Conservation (phyloP, 139 green algal genomes). For the Haematococcus lacustris region DNA sequence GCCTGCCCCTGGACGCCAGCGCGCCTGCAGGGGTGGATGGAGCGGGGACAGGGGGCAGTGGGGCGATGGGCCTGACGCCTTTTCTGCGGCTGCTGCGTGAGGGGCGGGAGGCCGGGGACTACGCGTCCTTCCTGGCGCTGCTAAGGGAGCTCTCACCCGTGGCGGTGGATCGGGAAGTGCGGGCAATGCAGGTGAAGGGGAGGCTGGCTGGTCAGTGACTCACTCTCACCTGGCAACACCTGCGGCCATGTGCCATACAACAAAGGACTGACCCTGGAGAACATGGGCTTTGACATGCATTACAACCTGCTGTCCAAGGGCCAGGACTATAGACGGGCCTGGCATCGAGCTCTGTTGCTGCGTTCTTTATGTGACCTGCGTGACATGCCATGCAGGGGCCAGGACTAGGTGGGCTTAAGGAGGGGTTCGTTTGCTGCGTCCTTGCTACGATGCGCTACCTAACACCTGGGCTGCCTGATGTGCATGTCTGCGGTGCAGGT, state of each 20-base stretch:
- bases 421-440: no score
- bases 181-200: slow-evolving; percentile 49
- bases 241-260: background rate
- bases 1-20: background rate
- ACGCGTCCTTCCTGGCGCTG: slow-evolving; percentile 33
- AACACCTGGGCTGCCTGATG: background rate
- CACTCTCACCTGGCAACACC: no score
- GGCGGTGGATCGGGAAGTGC: slow-evolving; percentile 66
- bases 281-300: background rate
- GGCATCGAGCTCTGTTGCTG: background rate
- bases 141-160: slow-evolving; percentile 43
- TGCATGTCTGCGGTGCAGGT: background rate
- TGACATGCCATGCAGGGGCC: no score
- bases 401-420: no score
- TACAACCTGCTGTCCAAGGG: background rate
- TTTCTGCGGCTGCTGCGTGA: slow-evolving; percentile 42
- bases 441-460: background rate
- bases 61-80: background rate
- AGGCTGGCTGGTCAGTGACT: no score
- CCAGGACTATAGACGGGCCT: background rate
- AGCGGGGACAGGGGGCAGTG: background rate
- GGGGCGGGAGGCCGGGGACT: slow-evolving; percentile 26
- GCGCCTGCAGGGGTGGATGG: background rate
- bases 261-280: background rate
- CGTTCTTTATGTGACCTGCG: background rate